Percentiles rank a stretch among this genome's conserved stretches.
Evolutionary conservation across 352 stramenopile genomes (phyloP).

Genomic region (Saprolegnia diclina): DNA sequence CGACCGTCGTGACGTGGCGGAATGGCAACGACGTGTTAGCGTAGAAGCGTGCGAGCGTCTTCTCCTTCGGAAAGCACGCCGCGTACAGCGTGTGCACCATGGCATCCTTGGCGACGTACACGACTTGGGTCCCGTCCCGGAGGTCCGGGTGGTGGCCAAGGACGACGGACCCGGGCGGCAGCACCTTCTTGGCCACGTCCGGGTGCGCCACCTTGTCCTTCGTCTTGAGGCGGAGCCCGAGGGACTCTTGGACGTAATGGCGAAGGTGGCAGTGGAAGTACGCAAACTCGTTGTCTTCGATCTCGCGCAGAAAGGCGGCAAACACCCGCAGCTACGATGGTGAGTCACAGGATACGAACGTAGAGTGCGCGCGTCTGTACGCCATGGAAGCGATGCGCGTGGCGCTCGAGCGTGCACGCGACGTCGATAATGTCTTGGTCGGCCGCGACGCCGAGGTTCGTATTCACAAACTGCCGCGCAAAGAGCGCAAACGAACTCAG

Average conservation of each 20-base stretch:
- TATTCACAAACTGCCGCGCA: constrained; percentile 44
- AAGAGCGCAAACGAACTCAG: constrained; percentile 46
- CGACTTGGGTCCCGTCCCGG: constrained; percentile 13
- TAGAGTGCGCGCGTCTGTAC: not conserved
- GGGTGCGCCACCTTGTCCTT: constrained; percentile 48
- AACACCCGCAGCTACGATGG: constrained; percentile 41
- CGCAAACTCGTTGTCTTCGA: constrained; percentile 57
- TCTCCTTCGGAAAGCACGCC: not conserved
- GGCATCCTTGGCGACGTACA: constrained; percentile 11
- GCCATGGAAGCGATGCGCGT: constrained; percentile 41
- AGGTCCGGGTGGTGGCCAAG: constrained; percentile 9
- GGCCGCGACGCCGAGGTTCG: constrained; percentile 44
- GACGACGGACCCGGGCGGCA: constrained; percentile 7
- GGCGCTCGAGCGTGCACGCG: constrained; percentile 55
- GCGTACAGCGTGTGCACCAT: not conserved
- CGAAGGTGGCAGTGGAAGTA: constrained; percentile 60
- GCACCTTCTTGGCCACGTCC: constrained; percentile 8
- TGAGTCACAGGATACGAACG: not conserved
- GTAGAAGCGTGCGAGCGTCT: not conserved
- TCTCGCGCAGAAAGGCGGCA: constrained; percentile 55
- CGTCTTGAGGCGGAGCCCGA: constrained; percentile 46
- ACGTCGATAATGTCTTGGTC: constrained; percentile 71
- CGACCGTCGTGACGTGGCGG: not conserved
- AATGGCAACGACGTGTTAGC: not conserved
- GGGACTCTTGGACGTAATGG: constrained; percentile 38